Base-by-base conservation (phyloP, 805 yeast genomes). In the Tetrapisispora iriomotensis region DNA sequence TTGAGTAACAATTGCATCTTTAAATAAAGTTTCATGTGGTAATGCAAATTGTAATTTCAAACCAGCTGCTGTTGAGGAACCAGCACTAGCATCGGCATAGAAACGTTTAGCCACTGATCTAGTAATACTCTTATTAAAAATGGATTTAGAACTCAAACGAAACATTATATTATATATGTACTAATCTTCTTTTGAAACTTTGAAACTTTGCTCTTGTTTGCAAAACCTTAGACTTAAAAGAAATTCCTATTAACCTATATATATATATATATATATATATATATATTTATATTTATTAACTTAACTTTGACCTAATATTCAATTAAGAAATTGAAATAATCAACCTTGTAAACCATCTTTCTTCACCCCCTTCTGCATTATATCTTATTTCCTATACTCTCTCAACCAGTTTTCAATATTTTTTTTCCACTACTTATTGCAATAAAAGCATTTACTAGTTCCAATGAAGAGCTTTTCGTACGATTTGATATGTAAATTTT, bases 21-120 rank as follows among this genome's bases (percentile, higher is more conserved):
- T 56, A 62, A 69, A 77, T 57, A 77, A 64, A 43, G 82, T 61
- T 66, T 81, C 78, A 64, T 84, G 87, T 50, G 98, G 98, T 56
- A 88, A 75, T 43, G 96, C 90, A 57, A 92, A 77, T 42, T 94
- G 82, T 59, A 92, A 74, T 65, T 79, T 86, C 65, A 92, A 74
- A 51, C 79, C 78, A 60, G 81, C 92, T 39, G 74, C 50, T 39
- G 75, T 64, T 39, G 76, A 63, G 49, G 82, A 94, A 37, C 75
- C 63, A 37, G 77, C 65, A 49, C 82, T 94, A 53, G 90, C 94
- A 41, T 58, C 65, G 55, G 98, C 98, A 65, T 88, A 90, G 45
- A 82, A 71, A 78, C 96, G 82, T 66, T 74, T 79, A 52, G 75
- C 76, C 45, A 72, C 3, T 25, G 24, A 7, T 10, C 18, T 34